Base-by-base conservation (phyloP, 2,329 filamentous ascomycete genomes). In the Talaromyces verruculosus region DNA sequence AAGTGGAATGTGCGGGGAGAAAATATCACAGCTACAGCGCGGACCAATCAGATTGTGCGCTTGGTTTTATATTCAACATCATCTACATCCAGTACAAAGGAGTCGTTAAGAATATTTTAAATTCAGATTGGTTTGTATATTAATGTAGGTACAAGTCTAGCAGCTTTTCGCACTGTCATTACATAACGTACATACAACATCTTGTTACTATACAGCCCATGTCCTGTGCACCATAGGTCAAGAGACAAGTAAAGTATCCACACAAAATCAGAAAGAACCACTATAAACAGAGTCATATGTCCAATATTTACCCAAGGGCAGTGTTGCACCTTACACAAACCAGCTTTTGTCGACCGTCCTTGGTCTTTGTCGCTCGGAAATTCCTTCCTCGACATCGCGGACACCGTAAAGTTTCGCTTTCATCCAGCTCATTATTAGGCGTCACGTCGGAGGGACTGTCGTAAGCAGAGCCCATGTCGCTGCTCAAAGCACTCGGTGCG, bases 281-380 rank as follows among this genome's bases (percentile, higher is more conserved):
- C 4, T 57, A 57, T 37, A 37, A 22, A 37, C 22, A 45, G 35
- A 39, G 55, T 22, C 57, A 60, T n/a, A 49, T 37, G 19, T 62
- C 58, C 59, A 47, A 25, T 35, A 51, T 35, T 33, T 51, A 62
- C 7, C 60, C 60, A 51, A 62, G 33, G 17, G 35, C 11, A 25
- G 68, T 73, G 58, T 73, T 72, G 64, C 83, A 91, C 55, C 80
- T 82, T 41, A 83, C 83, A 74, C 89, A 91, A n/a, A 88, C 82
- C 69, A 91, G 76, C 67, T 81, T 82, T 72, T 87, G 85, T 62
- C 80, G 82, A 49, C 79, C 81, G 7, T 22, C 22, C 22, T 83
- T 82, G 3, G 83, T 78, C 67, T 84, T 86, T 69, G 84, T 86
- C 1, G 85, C 85, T 69, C 86, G 86, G 69, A 92, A 92, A 67